Percentiles rank a stretch among this genome's conserved stretches.
These are phyloP conservation scores for Theobroma grandiflorum DNA, from an alignment of 441 rosid species.

Conservation along the genomic window DNA sequence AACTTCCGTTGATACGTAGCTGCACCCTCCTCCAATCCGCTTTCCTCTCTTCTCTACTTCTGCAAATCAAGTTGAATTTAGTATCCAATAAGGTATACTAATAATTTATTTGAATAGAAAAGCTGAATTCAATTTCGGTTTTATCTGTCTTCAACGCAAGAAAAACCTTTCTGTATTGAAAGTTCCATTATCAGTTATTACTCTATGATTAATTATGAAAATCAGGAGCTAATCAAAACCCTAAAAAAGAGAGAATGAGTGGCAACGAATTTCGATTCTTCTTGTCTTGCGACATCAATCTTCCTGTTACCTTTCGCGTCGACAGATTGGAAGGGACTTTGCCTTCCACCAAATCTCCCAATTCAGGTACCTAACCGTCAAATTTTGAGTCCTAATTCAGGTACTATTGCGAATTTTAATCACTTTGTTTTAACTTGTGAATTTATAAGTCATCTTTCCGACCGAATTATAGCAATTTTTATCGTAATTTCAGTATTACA, in stretches of 20 bases:
- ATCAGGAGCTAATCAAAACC: slow-evolving; percentile 11
- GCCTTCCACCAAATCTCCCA: slow-evolving; percentile 56
- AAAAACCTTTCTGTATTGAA: not conserved
- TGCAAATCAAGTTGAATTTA: not conserved
- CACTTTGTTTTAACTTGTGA: not conserved
- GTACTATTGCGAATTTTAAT: not conserved
- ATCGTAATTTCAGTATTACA: not conserved
- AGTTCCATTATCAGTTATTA: not conserved
- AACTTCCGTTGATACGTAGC: no score
- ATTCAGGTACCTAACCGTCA: slow-evolving; percentile 54
- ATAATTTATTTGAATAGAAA: not conserved
- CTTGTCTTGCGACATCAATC: slow-evolving; percentile 94
- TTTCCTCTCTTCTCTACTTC: not conserved
- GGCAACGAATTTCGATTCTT: slow-evolving; percentile 95
- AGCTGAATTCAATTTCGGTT: not conserved
- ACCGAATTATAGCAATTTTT: not conserved
- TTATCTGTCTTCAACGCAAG: not conserved
- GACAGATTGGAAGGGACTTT: slow-evolving; percentile 83
- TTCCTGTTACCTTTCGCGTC: slow-evolving; percentile 86
- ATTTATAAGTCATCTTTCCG: not conserved
- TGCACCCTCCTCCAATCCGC: not conserved
- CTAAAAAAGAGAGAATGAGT: slow-evolving; percentile 48
- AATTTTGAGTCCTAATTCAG: not conserved
- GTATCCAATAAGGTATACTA: no score
- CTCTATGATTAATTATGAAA: not conserved